Evolutionary conservation across 2,329 filamentous ascomycete genomes (phyloP).

Genomic region (Neoascochyta sp.): DNA sequence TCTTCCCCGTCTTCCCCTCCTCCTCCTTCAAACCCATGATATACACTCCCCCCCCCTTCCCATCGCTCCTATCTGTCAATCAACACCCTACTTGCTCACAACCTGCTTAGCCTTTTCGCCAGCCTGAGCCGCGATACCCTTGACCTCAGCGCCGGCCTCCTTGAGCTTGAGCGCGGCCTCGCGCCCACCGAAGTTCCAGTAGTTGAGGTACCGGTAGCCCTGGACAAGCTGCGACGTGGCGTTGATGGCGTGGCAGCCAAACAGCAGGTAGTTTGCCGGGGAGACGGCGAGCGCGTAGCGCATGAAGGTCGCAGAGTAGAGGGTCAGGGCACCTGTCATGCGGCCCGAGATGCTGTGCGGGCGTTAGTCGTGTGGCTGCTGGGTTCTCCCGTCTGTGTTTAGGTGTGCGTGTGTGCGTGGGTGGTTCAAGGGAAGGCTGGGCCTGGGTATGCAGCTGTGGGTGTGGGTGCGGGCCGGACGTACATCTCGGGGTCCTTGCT

Average conservation of each 20-base stretch:
- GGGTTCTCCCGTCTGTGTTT: no score
- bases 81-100: constrained; percentile 1
- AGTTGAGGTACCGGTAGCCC: constrained; percentile 59
- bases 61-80: constrained; percentile 1
- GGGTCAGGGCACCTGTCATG: constrained; percentile 59
- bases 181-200: constrained; percentile 53
- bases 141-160: constrained; percentile 37
- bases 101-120: constrained; percentile 6
- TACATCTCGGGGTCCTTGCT: constrained; percentile 54
- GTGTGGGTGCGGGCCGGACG: constrained; percentile 8
- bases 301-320: constrained; percentile 64
- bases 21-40: no score
- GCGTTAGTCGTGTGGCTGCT: constrained; percentile 4
- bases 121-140: constrained; percentile 8
- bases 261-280: constrained; percentile 64
- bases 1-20: no score
- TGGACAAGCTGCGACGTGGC: constrained; percentile 59
- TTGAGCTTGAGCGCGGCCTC: constrained; percentile 35
- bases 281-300: constrained; percentile 62
- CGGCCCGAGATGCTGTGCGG: constrained; percentile 59
- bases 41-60: neutral
- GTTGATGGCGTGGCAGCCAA: constrained; percentile 65
- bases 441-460: neutral
- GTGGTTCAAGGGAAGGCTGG: neutral
- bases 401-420: neutral